Evolutionary conservation across 2,329 filamentous ascomycete species (phyloP), one percentile per base, ranked within the genome.

Genomic region (Myriosclerotinia curreyana): DNA sequence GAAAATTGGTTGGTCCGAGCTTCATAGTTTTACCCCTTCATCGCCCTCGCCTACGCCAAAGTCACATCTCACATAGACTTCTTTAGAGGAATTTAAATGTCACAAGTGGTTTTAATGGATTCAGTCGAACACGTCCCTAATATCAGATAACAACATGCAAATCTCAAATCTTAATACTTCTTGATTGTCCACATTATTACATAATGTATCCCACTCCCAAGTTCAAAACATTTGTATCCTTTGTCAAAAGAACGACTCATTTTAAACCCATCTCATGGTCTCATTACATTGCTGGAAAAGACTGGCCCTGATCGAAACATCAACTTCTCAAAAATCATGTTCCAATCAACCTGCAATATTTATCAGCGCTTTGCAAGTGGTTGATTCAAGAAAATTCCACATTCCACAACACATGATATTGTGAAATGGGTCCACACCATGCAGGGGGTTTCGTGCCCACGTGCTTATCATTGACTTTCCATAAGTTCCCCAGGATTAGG

Each of bases 391-490:
- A 51, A 22, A 61, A 61, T 22, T 61, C 58, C 44, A 60, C 44
- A 25, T 60, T 51, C 56, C 48, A 61, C 25, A 31, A 44, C 2
- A 61, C 58, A 61, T 31, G 3, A 9, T 61, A 61, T 15, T 31
- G 22, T 7, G 22, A 61, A 22, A 34, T 42, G 2, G 58, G 25
- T 2, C 58, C 36, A 31, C 48, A 53, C 38, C 58, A 28, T 12
- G 20, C 48, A 15, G 48, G 34, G 9, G 58, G 25, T 22, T 34
- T 42, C 49, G 36, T 53, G 1, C 46, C 58, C 34, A 42, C 5
- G 15, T 61, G 58, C 48, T 53, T 53, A 42, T 61, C 48, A 20
- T 22, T 22, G 7, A 53, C 36, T 25, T 52, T 61, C 48, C 58
- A 61, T 28, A n/a, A 28, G 11, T 61, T 61, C 2, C 48, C 36